phyloP scores from a whole-genome alignment of 2,329 filamentous ascomycete genomes.

The Pseudogymnoascus sp. region DNA sequence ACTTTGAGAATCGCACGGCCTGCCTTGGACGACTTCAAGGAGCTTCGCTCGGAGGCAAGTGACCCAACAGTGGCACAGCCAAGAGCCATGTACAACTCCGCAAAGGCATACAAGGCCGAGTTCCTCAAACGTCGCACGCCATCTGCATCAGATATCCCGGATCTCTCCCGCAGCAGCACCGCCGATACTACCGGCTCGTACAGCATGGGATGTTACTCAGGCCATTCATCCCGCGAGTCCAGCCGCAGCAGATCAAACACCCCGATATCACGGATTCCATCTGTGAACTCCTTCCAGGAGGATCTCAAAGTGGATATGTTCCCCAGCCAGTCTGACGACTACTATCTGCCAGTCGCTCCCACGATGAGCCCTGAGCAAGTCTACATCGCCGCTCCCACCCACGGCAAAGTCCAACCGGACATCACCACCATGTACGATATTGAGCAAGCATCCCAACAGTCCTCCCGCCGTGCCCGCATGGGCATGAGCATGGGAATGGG shows the following conservation, averaged over 20 bases:
- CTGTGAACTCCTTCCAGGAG: neutral
- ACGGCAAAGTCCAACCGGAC: slow-evolving; percentile 8
- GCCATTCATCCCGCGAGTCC: slow-evolving; percentile 24
- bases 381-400: slow-evolving; percentile 8
- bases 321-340: neutral
- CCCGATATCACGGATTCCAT: neutral
- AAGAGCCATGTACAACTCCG: slow-evolving; percentile 17
- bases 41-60: neutral
- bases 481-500: slow-evolving; percentile 5
- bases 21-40: slow-evolving; percentile 5
- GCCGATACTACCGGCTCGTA: slow-evolving; percentile 20
- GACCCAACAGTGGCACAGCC: slow-evolving; percentile 20
- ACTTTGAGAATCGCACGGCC: slow-evolving; percentile 19
- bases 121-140: slow-evolving; percentile 20
- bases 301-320: slow-evolving; percentile 8
- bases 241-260: slow-evolving; percentile 9
- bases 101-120: slow-evolving; percentile 17
- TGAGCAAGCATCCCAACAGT: neutral
- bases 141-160: slow-evolving; percentile 29
- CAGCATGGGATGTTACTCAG: slow-evolving; percentile 26
- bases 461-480: slow-evolving; percentile 1
- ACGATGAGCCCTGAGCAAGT: slow-evolving; percentile 10
- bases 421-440: slow-evolving; percentile 8
- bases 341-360: neutral
- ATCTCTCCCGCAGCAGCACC: slow-evolving; percentile 27